Evolutionary conservation across 345 rosid species (phyloP), one percentile per base, ranked within the genome.

Genomic region (Gossypium bickii): DNA sequence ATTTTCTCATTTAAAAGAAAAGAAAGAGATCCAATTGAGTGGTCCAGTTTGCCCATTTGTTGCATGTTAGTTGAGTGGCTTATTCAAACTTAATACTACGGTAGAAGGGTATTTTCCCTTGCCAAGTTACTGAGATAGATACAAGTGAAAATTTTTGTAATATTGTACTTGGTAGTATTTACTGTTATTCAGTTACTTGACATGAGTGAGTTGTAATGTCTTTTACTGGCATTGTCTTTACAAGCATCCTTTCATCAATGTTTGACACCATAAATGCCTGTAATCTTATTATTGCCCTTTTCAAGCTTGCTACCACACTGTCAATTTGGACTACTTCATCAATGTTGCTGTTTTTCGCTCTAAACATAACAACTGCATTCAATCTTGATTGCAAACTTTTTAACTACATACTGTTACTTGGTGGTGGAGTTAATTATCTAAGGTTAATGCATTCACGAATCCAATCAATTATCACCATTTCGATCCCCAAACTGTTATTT

Each of bases 201-300:
- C 47, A 11, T 65, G 9, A 65, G 70, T 43, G 70, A 18, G 70
- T 43, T 43, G 70, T 45, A 43, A 43, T 44, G 70, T 65, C 51
- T 65, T 34, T 41, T 43, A 64, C 16, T 15, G 4, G 12, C 49
- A 45, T 45, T 45, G 17, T 60, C 11, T 25, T 61, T 27, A 41
- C 69, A 65, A 65, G 49, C 69, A 65, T 41, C 49, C 16, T 17
- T 41, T 18, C 25, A 65, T 65, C 27, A 43, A 65, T 64, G 69
- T 65, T 51, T n/a, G 25, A 13, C 16, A 65, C 52, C 52, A 65
- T 65, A 11, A 43, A 65, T 65, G 29, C 29, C 27, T 65, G 18
- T 43, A 65, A 43, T 64, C 51, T 65, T 65, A 44, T 18, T 43
- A 44, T 65, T 65, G 27, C 70, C 70, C 70, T 18, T 34, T 65